Evolutionary conservation across 306 rosid species (phyloP).

Genomic region (Mimosa bimucronata): DNA sequence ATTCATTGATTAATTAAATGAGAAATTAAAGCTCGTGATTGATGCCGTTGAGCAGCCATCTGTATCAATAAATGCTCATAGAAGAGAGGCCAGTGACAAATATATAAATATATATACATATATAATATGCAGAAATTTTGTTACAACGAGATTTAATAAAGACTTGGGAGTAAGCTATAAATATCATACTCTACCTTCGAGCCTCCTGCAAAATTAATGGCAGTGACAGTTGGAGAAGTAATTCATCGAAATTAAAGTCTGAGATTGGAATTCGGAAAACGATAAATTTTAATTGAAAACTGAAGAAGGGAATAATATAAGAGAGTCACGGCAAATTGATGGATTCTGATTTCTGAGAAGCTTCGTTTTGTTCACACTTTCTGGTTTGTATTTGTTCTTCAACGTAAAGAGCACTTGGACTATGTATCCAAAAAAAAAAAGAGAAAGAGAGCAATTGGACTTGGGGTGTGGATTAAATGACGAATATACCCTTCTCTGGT

Average conservation of each 20-base stretch:
- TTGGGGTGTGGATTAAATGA: background rate
- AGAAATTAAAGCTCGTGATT: conserved; percentile 49
- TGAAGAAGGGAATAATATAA: background rate
- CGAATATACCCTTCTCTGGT: conserved; percentile 27
- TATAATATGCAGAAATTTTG: background rate
- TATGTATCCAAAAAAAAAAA: no score
- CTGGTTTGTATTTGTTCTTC: conserved; percentile 4
- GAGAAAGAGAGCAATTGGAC: background rate
- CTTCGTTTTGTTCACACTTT: conserved; percentile 33
- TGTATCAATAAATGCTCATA: conserved; percentile 63
- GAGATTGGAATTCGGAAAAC: conserved; percentile 3
- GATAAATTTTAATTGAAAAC: conserved; percentile 7
- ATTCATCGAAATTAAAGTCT: conserved; percentile 18
- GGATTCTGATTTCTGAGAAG: conserved; percentile 25
- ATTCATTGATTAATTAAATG: conserved; percentile 43
- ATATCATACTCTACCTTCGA: conserved; percentile 41
- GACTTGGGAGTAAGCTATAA: no score
- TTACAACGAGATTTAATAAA: no score
- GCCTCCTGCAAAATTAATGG: conserved; percentile 39
- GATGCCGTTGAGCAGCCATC: conserved; percentile 74
- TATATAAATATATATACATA: background rate
- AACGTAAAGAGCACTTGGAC: background rate
- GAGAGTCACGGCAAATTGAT: conserved; percentile 7
- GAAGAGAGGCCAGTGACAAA: conserved; percentile 17
- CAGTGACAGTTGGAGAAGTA: conserved; percentile 37